These are phyloP conservation scores for Rhodotorula sp. DNA, from an alignment of 1,284 basidiomycete genomes.

Conservation along the genomic window DNA sequence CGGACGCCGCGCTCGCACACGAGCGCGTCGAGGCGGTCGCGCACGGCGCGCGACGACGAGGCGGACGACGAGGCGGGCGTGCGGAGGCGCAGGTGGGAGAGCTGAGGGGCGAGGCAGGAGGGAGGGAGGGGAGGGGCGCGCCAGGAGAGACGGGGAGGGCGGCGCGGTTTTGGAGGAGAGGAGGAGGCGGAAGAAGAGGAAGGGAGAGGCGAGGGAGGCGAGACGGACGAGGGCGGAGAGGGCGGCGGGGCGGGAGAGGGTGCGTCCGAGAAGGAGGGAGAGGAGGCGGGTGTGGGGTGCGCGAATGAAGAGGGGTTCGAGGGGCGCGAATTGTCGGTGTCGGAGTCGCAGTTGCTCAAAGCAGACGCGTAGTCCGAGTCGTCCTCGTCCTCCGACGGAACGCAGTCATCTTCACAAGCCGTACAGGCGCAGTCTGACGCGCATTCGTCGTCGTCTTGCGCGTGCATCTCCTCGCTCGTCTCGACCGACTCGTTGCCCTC, in stretches of 20 bases:
- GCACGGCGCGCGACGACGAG: neutral
- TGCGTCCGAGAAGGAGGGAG: neutral
- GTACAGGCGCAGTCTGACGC: too few species aligned
- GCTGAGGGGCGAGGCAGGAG: neutral
- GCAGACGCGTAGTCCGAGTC: neutral
- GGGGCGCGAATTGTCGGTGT: neutral
- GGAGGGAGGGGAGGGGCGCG: neutral
- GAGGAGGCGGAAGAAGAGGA: neutral
- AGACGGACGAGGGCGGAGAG: neutral
- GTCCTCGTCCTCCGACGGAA: neutral
- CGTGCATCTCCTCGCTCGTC: neutral
- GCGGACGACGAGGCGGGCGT: neutral
- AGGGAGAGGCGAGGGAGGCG: neutral
- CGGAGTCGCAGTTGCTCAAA: neutral
- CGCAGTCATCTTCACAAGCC: too few species aligned
- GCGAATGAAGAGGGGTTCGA: neutral
- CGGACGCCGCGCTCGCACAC: neutral
- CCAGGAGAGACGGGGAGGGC: slow-evolving; percentile 3
- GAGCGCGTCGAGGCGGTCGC: slow-evolving; percentile 6
- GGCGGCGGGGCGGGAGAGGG: neutral
- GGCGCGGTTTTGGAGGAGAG: neutral
- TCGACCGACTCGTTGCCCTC: neutral
- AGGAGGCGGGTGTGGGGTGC: neutral
- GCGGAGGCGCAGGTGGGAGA: neutral
- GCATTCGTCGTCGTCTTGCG: neutral